phyloP scores from a whole-genome alignment of 345 rosid species.

The Cardamine resedifolia region DNA sequence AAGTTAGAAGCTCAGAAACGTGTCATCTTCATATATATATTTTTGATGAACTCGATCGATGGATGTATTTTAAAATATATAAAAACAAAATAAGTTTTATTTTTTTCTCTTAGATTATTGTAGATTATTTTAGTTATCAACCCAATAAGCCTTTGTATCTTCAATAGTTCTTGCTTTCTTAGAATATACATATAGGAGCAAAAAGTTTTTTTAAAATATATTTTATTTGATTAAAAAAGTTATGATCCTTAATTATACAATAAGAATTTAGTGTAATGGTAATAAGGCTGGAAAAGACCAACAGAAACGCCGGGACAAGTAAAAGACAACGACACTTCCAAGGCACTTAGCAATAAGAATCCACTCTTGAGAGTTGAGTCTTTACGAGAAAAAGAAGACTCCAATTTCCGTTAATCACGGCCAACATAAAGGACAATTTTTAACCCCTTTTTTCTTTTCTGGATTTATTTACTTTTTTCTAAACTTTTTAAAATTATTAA shows the following conservation, averaged over 20 bases:
- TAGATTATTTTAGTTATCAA: not conserved
- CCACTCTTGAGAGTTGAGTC: constrained; percentile 21
- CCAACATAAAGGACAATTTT: constrained; percentile 12
- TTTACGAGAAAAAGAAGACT: constrained; percentile 23
- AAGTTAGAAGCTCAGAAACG: not conserved
- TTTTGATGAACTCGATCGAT: not conserved
- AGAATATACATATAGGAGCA: not conserved
- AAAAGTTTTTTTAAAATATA: not conserved
- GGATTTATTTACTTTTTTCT: not conserved
- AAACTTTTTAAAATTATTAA: not conserved
- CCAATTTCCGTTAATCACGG: constrained; percentile 34
- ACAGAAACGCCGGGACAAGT: constrained; percentile 19
- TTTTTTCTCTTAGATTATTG: not conserved
- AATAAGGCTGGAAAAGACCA: constrained; percentile 19
- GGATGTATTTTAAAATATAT: not conserved
- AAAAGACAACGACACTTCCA: constrained; percentile 30
- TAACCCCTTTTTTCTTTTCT: not conserved
- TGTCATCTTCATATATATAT: not conserved
- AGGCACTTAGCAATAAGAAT: constrained; percentile 29
- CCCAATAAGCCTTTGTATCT: constrained; percentile 9
- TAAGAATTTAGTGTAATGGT: not conserved
- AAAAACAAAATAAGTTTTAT: not conserved
- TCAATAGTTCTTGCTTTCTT: not conserved
- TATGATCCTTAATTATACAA: not conserved
- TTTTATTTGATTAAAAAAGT: not conserved